Evolutionary conservation across 176 grass and related monocot genomes (phyloP), one percentile per base, ranked within the genome.

Genomic region (Panicum miliaceum): DNA sequence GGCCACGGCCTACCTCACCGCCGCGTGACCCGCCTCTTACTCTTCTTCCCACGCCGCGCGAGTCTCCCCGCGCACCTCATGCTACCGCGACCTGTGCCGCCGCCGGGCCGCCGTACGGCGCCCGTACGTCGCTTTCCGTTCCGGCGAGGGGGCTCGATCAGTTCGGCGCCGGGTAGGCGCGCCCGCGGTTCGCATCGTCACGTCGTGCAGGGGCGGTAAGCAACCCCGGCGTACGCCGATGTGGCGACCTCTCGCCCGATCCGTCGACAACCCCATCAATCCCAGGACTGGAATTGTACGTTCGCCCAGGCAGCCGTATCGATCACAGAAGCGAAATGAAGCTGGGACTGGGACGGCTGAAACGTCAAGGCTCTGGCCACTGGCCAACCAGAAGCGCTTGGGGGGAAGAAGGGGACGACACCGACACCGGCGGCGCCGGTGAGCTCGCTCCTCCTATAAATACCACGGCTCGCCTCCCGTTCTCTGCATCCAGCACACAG

Each of bases 401-500:
- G 73, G 73, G 37, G 27, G 71, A 38, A 25, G 71, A 38, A 25
- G 20, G 22, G 56, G 15, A 46, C 2, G 42, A 53, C 32, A 57
- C 54, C 13, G n/a, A 26, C 12, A 35, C 40, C 19, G 40, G 20
- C 8, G 3, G 5, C 6, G 34, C 46, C 34, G 80, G 42, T 3
- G 47, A 79, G 15, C 25, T 13, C 42, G 13, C 12, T 13, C 6
- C 14, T 16, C n/a, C 82, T 70, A 89, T 89, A 89, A 85, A 62
- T 89, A 6, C 19, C 8, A 19, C 34, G 0, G 42, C 43, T 40
- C 4, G 25, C 23, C 43, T 45, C 7, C 54, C 1, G 22, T 85
- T 81, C 69, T 85, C 43, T 27, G 40, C 87, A 85, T 22, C 60
- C 61, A 79, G 38, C 35, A 26, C 7, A 48, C 19, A 41, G 20